Evolutionary conservation across 257 asterid species (phyloP).

Genomic region (Solanum ossicruentum): DNA sequence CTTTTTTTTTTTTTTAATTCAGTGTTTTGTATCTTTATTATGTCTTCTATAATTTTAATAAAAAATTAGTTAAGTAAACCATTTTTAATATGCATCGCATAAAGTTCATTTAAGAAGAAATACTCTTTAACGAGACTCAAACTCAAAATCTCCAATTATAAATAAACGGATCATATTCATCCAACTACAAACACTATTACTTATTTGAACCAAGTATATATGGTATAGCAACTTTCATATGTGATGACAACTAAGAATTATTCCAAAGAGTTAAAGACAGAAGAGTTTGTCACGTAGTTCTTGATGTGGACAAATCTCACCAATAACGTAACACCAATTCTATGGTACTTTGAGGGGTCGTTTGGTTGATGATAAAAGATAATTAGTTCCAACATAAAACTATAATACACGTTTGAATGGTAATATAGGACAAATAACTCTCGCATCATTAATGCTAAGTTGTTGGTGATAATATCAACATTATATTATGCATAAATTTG

Average conservation of each 20-base stretch:
- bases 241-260: neutral
- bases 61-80: too few species aligned
- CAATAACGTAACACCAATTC: neutral
- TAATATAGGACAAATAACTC: neutral
- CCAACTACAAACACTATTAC: too few species aligned
- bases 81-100: neutral
- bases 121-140: fast-evolving
- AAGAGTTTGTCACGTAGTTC: neutral
- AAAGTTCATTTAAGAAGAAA: neutral
- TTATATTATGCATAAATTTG: too few species aligned
- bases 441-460: too few species aligned
- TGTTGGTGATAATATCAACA: neutral
- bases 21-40: fast-evolving
- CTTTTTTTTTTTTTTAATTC: too few species aligned
- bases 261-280: neutral
- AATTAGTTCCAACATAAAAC: neutral
- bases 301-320: neutral
- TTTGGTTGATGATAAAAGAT: neutral
- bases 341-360: neutral
- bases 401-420: too few species aligned
- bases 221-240: too few species aligned
- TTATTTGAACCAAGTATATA: too few species aligned
- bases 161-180: neutral
- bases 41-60: too few species aligned
- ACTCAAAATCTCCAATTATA: neutral